phyloP scores from a whole-genome alignment of 495 filamentous ascomycete species.

The Aspergillus sparsus region DNA sequence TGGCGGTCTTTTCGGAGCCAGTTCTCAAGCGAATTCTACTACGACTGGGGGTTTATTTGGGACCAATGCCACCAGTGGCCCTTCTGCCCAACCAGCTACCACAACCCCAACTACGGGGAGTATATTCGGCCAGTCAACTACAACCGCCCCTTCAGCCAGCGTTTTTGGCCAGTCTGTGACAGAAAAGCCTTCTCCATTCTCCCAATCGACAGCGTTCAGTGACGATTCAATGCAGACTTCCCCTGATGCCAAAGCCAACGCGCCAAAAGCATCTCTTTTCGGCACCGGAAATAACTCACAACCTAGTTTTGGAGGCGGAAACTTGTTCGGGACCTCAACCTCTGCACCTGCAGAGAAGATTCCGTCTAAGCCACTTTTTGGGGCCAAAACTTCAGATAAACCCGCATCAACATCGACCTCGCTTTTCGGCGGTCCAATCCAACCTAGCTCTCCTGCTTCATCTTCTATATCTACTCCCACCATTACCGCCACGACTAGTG shows the following conservation, averaged over 20 bases:
- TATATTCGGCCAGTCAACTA: constrained; percentile 30
- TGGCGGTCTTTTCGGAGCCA: constrained; percentile 26
- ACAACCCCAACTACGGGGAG: constrained; percentile 24
- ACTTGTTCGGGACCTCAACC: constrained; percentile 24
- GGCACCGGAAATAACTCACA: constrained; percentile 17
- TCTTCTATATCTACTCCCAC: constrained; percentile 17
- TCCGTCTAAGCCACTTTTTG: constrained; percentile 30
- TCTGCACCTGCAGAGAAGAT: constrained; percentile 18
- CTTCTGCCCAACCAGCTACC: constrained; percentile 20
- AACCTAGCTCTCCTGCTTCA: constrained; percentile 18
- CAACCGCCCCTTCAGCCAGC: constrained; percentile 25
- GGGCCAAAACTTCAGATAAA: constrained; percentile 21
- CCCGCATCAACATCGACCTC: constrained; percentile 23
- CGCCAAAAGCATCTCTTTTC: constrained; percentile 26
- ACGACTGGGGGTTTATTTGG: constrained; percentile 27
- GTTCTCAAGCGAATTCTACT: constrained; percentile 18
- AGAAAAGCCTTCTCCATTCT: constrained; percentile 29
- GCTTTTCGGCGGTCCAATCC: constrained; percentile 28
- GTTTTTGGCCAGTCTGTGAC: constrained; percentile 28
- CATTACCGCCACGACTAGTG: constrained; percentile 15
- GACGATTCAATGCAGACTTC: constrained; percentile 49
- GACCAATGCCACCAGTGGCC: constrained; percentile 25
- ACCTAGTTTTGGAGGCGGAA: constrained; percentile 15
- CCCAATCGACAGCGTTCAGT: constrained; percentile 28
- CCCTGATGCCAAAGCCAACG: constrained; percentile 38